Conservation (phyloP, 2,329 filamentous ascomycete species). For the Neonectria magnoliae region DNA sequence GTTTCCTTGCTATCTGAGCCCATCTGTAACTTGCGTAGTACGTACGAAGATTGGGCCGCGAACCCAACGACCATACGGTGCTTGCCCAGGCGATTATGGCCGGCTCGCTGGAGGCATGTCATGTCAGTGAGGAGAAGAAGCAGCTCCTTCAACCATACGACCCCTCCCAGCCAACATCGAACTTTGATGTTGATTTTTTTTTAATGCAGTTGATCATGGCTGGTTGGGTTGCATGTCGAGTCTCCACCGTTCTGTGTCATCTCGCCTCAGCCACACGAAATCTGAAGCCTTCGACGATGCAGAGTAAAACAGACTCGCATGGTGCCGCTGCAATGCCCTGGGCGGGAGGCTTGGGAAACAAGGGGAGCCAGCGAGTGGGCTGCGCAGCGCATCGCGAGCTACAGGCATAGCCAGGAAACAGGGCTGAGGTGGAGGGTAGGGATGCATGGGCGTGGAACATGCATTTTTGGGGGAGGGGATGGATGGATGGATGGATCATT, state of each 20-base stretch:
- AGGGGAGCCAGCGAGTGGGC: slow-evolving; percentile 18
- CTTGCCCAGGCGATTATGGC: not conserved
- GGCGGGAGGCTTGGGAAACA: slow-evolving; percentile 11
- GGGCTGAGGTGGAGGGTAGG: slow-evolving; percentile 43
- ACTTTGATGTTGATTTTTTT: not conserved
- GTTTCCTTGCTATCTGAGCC: not conserved
- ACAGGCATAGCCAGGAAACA: slow-evolving; percentile 42
- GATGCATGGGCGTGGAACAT: slow-evolving; percentile 25
- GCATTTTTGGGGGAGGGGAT: not conserved
- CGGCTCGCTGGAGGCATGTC: not conserved
- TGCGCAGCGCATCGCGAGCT: slow-evolving; percentile 33
- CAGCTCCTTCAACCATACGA: not conserved
- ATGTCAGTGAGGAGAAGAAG: not conserved
- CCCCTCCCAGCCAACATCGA: not conserved
- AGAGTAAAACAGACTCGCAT: slow-evolving; percentile 14
- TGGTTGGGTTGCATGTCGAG: not conserved
- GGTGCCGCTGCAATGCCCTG: slow-evolving; percentile 7
- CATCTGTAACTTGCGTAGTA: not conserved
- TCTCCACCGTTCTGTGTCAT: not conserved
- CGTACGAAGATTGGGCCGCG: slow-evolving; percentile 2
- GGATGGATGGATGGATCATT: no score
- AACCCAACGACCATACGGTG: slow-evolving; percentile 11
- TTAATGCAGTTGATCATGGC: not conserved
- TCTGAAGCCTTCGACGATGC: slow-evolving; percentile 20
- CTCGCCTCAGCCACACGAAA: slow-evolving; percentile 16